These are phyloP conservation scores for Trichoderma sp. DNA, from an alignment of 2,329 filamentous ascomycete genomes.

Conservation along the genomic window DNA sequence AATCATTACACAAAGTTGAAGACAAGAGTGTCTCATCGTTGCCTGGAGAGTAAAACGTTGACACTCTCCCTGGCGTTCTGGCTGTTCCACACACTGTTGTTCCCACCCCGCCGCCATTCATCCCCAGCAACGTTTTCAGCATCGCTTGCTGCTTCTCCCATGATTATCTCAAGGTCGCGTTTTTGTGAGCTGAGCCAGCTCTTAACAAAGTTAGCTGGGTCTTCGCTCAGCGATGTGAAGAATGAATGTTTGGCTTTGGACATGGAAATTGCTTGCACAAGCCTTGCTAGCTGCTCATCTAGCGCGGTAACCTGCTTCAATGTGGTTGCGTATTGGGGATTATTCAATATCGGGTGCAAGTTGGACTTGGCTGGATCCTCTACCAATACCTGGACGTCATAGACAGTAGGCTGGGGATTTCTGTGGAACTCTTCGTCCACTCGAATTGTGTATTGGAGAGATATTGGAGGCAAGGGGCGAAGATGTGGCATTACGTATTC, in stretches of 20 bases:
- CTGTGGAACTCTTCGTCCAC: conserved; percentile 83
- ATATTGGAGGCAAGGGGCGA: conserved; percentile 75
- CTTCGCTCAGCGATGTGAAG: conserved; percentile 73
- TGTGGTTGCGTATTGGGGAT: conserved; percentile 68
- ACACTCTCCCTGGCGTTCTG: conserved; percentile 64
- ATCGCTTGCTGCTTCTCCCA: conserved; percentile 75
- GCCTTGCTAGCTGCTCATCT: conserved; percentile 81
- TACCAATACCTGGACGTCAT: conserved; percentile 82
- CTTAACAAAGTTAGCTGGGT: conserved; percentile 80
- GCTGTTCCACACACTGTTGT: conserved; percentile 57
- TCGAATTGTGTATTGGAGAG: conserved; percentile 88
- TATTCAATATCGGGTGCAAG: conserved; percentile 66
- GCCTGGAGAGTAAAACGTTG: conserved; percentile 60
- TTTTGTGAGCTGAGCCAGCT: conserved; percentile 92
- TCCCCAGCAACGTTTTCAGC: conserved; percentile 59
- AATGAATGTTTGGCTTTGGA: conserved; percentile 92
- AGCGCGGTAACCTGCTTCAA: conserved; percentile 74
- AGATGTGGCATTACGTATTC: conserved; percentile 80
- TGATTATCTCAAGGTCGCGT: conserved; percentile 82
- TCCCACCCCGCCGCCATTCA: conserved; percentile 68
- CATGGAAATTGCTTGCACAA: conserved; percentile 79
- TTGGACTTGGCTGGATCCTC: conserved; percentile 77
- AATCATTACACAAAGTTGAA: neutral
- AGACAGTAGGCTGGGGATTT: conserved; percentile 75
- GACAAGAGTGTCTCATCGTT: conserved; percentile 37